Evolutionary conservation across 208 protist genomes (phyloP).

Genomic region (Sergeia podlipaevii): DNA sequence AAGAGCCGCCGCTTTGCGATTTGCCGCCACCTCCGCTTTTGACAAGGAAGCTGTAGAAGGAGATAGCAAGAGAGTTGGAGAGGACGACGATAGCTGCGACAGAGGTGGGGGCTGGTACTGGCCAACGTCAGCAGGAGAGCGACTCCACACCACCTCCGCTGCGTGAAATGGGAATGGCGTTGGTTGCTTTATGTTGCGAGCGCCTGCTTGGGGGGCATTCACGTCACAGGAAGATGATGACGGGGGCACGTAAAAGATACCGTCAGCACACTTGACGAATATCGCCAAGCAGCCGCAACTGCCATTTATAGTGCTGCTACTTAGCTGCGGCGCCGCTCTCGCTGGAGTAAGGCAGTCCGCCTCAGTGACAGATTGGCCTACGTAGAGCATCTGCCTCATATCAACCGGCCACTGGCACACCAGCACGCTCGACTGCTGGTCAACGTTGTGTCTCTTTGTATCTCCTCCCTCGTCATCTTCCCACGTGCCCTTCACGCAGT

Average conservation of each 20-base stretch:
- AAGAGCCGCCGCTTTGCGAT: background rate
- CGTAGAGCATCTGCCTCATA: slow-evolving; percentile 33
- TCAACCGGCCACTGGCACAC: slow-evolving; percentile 36
- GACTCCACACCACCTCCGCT: too few relatives aligned
- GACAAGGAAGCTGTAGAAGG: too few relatives aligned
- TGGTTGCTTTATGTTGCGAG: too few relatives aligned
- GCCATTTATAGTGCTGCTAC: too few relatives aligned
- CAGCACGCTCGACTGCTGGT: slow-evolving; percentile 11
- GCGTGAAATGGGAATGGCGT: too few relatives aligned
- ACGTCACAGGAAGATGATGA: background rate
- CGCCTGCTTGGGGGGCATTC: background rate
- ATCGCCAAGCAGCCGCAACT: slow-evolving; percentile 21
- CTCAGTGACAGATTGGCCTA: slow-evolving; percentile 34
- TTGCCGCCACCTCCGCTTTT: background rate
- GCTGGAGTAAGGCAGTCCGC: slow-evolving; percentile 26
- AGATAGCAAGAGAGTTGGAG: too few relatives aligned
- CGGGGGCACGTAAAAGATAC: slow-evolving; percentile 42
- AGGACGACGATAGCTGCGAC: too few relatives aligned
- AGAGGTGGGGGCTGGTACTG: too few relatives aligned
- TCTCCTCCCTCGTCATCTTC: too few relatives aligned
- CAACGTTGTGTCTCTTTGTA: too few relatives aligned
- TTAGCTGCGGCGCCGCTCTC: slow-evolving; percentile 15
- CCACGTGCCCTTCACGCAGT: slow-evolving; percentile 23
- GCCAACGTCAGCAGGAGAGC: too few relatives aligned
- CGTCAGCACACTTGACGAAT: slow-evolving; percentile 36